A percentile compares a stretch with the other conserved stretches of the same genome.
Conservation (phyloP, 116 monocot genomes). For the Papilionanthe hybrid region DNA sequence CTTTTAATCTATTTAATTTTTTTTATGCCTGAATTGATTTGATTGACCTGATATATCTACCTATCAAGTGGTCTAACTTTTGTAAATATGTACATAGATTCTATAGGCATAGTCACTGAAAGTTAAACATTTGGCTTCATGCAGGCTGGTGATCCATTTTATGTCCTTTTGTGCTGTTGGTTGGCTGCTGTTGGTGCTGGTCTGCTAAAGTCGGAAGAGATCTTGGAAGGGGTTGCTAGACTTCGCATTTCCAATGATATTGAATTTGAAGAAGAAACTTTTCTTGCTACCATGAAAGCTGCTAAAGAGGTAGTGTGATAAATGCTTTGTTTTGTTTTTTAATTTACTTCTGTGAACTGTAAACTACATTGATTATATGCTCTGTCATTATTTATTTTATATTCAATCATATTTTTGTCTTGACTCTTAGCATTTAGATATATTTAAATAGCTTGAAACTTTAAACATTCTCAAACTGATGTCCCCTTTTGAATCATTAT, state of each 20-base stretch:
- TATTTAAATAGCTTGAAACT: background rate
- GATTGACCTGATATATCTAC: too few species aligned
- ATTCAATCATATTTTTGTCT: background rate
- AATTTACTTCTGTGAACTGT: background rate
- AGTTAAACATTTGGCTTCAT: background rate
- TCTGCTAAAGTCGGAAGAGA: slow-evolving; percentile 83
- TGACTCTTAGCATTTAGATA: background rate
- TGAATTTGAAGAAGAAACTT: slow-evolving; percentile 92
- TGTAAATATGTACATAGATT: background rate
- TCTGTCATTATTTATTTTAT: background rate
- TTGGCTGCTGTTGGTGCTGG: slow-evolving; percentile 86
- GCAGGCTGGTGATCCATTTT: slow-evolving; percentile 88
- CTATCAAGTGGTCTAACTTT: background rate
- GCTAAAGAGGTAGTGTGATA: slow-evolving; percentile 60
- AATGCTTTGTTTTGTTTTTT: background rate
- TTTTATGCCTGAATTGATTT: too few species aligned
- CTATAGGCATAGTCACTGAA: background rate
- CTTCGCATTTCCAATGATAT: slow-evolving; percentile 90
- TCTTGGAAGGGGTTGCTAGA: slow-evolving; percentile 83
- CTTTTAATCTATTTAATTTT: too few species aligned
- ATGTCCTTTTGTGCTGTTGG: slow-evolving; percentile 94
- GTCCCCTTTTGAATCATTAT: too few species aligned
- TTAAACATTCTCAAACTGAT: too few species aligned
- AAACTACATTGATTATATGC: background rate
- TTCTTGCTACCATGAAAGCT: slow-evolving; percentile 60